Conservation (phyloP, 768 basidiomycete genomes). For the Rhizopogon roseolus region DNA sequence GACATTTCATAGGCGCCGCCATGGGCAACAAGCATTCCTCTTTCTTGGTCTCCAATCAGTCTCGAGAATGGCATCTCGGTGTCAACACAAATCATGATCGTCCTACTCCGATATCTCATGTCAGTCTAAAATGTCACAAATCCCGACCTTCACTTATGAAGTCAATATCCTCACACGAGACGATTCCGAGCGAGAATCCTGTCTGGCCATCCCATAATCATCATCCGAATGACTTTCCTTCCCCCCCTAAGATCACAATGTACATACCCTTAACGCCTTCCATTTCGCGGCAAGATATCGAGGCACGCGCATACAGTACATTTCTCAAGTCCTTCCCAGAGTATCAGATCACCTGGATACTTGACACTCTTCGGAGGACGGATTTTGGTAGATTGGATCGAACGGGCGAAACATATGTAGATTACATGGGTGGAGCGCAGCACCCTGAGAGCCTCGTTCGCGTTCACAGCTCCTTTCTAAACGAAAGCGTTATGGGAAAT, state of each 20-base stretch:
- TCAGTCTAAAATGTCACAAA: conserved; percentile 37
- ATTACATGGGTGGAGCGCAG: conserved; percentile 82
- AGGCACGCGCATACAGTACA: conserved; percentile 37
- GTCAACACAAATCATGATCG: conserved; percentile 2
- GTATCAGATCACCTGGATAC: conserved; percentile 64
- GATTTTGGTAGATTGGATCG: conserved; percentile 59
- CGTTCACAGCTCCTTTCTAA: conserved; percentile 67
- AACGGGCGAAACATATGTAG: conserved; percentile 71
- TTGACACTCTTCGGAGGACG: conserved; percentile 61
- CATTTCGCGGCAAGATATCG: conserved; percentile 26
- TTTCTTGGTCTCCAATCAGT: conserved; percentile 16
- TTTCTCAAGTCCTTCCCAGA: conserved; percentile 48
- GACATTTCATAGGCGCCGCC: background rate
- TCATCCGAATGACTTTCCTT: conserved; percentile 1
- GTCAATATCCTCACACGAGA: conserved; percentile 36
- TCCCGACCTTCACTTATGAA: conserved; percentile 29
- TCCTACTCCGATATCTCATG: conserved; percentile 22
- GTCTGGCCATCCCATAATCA: background rate
- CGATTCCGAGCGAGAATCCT: conserved; percentile 28
- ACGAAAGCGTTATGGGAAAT: conserved; percentile 66
- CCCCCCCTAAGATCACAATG: conserved; percentile 10
- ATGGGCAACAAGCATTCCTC: conserved; percentile 30
- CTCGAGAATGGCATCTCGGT: conserved; percentile 5
- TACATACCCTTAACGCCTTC: conserved; percentile 24
- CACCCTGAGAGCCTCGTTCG: conserved; percentile 76